These are phyloP conservation scores for Aspergillus texensis DNA, from an alignment of 2,329 filamentous ascomycete genomes.

Conservation along the genomic window DNA sequence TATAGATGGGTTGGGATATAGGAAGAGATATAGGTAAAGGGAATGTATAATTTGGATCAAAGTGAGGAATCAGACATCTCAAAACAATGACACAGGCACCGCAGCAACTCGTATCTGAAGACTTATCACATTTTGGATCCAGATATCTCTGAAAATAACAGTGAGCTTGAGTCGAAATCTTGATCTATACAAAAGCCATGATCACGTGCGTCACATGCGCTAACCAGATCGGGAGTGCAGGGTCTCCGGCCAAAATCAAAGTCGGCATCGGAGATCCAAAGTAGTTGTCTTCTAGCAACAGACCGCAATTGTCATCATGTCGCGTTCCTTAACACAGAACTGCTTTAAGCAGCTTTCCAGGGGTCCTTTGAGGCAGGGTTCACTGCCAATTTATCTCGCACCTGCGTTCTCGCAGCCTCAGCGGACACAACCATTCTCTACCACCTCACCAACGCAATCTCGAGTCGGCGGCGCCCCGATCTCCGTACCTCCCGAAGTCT, in stretches of 20 bases:
- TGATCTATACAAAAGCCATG: slow-evolving; percentile 12
- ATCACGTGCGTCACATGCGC: slow-evolving; percentile 20
- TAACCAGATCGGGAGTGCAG: slow-evolving; percentile 23
- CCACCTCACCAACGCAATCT: slow-evolving; percentile 66
- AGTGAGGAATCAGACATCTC: not conserved
- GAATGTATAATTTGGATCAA: not conserved
- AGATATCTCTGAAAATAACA: not conserved
- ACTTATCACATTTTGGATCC: not conserved
- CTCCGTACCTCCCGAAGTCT: slow-evolving; percentile 81
- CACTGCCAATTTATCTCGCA: slow-evolving; percentile 72
- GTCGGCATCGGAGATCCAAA: slow-evolving; percentile 29
- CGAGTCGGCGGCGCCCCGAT: slow-evolving; percentile 85
- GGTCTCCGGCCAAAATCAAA: slow-evolving; percentile 36
- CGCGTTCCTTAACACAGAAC: slow-evolving; percentile 65
- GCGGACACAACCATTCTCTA: slow-evolving; percentile 66
- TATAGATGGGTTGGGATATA: not conserved
- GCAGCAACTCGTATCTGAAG: not conserved
- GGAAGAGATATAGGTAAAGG: not conserved
- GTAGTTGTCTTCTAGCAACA: slow-evolving; percentile 22
- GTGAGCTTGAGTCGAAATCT: not conserved
- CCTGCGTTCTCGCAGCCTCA: slow-evolving; percentile 63
- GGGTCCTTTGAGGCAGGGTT: slow-evolving; percentile 50
- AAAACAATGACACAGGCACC: not conserved
- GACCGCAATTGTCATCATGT: slow-evolving; percentile 53
- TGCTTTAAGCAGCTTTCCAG: slow-evolving; percentile 60